phyloP scores from a whole-genome alignment of 2,329 filamentous ascomycete species.

The Paraphaeosphaeria sporulosa region DNA sequence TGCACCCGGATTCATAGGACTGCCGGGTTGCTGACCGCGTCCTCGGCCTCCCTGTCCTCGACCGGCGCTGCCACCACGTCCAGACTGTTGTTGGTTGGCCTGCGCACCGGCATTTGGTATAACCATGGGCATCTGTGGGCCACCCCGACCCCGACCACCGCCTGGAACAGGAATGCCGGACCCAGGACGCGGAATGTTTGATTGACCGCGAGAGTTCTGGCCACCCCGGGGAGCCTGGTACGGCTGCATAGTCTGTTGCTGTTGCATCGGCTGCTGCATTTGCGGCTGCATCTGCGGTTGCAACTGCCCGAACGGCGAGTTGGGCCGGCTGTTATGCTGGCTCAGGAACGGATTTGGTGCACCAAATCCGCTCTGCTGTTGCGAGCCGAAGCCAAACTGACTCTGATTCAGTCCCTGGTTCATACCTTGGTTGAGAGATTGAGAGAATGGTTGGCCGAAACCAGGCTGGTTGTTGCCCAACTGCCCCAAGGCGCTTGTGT shows the following conservation, averaged over 20 bases:
- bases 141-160: conserved; percentile 26
- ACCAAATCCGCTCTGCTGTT: conserved; percentile 2
- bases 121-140: conserved; percentile 29
- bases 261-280: conserved; percentile 26
- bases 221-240: conserved; percentile 35
- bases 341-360: conserved; percentile 14
- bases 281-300: conserved; percentile 24
- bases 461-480: conserved; percentile 6
- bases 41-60: conserved; percentile 30
- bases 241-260: conserved; percentile 9
- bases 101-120: conserved; percentile 20
- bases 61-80: conserved; percentile 39
- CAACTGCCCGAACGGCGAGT: conserved; percentile 33
- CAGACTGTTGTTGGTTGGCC: conserved; percentile 29
- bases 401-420: not conserved
- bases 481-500: conserved; percentile 21
- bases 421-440: conserved; percentile 11
- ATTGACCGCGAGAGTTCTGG: conserved; percentile 31
- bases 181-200: conserved; percentile 42
- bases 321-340: conserved; percentile 19
- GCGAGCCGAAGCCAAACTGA: conserved; percentile 5
- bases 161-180: conserved; percentile 42
- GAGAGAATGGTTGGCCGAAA: not conserved
- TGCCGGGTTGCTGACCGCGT: conserved; percentile 26
- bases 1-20: conserved; percentile 46